Base-by-base conservation (phyloP, 495 filamentous ascomycete species). In the Penicillium egyptiacum region DNA sequence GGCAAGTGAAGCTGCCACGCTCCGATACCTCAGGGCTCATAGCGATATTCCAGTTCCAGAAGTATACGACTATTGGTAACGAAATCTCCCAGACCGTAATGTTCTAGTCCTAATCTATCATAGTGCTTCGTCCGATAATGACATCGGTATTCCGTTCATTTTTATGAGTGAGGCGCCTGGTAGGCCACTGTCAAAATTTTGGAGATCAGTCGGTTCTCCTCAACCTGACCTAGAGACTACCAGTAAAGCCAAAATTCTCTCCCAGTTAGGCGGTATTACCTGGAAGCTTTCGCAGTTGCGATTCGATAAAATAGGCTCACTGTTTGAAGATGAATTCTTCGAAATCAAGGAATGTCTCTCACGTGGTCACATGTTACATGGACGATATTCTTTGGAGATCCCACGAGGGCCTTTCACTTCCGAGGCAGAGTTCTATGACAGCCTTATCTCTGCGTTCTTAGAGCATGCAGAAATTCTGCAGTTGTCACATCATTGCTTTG, bases 21-120 rank as follows among this genome's bases (percentile, higher is more conserved):
- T 70, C 9, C 53, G 48, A 53, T 70, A 68, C 49, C 40, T 70
- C 50, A 62, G 31, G 22, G 17, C 44, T 48, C 50, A 68, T 40
- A 68, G 67, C 50, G 57, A 63, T 51, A 70, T 70, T 43, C 65
- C 67, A 51, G 65, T 66, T 48, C 67, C 67, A 57, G 54, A 63
- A 39, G 60, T 64, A 55, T 58, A 62, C 47, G 35, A 48, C 11
- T 64, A 68, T 45, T 58, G 55, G 68, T 62, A 60, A 54, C 9
- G n/a, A 0, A 9, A 17, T 35, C 23, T 61, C 45, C 37, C 17
- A 46, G 19, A 30, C 22, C 16, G n/a, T 7, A 50, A 16, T 50
- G 4, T 23, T 53, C 40, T 25, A 39, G 16, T 37, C 16, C 57
- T 60, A 49, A 55, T n/a, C 3, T 48, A 26, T 30, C 39, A 41